Evolutionary conservation across 208 protist genomes (phyloP).

Genomic region (Wallacemonas sp.): DNA sequence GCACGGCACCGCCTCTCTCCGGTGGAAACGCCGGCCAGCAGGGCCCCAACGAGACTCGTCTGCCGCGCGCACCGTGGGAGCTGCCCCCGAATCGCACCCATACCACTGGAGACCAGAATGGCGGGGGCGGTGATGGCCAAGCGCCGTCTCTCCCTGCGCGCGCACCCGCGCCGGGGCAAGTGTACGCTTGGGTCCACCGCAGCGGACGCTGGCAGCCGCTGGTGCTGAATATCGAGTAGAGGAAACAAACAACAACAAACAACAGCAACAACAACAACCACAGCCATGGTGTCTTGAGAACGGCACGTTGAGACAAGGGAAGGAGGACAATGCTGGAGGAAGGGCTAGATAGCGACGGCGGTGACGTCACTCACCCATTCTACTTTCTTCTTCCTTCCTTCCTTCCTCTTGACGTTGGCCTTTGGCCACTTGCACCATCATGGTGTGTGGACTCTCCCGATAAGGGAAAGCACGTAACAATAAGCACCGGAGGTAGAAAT

Average conservation of each 20-base stretch:
- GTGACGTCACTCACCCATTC: no score
- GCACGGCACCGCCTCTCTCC: background rate
- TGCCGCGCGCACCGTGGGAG: background rate
- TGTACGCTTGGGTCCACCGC: background rate
- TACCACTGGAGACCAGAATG: background rate
- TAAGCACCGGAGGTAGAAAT: background rate
- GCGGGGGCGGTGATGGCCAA: background rate
- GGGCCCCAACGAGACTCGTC: background rate
- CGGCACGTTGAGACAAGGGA: no score
- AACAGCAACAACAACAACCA: background rate
- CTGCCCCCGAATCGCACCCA: background rate
- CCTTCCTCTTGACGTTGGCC: no score
- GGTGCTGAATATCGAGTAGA: background rate
- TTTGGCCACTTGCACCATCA: no score
- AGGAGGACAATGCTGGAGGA: no score
- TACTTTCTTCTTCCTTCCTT: no score
- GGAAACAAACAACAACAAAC: background rate
- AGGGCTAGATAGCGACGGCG: no score
- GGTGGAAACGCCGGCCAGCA: background rate
- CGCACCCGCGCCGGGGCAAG: background rate
- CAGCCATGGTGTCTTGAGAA: no score
- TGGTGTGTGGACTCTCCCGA: no score
- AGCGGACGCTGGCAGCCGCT: constrained; percentile 4
- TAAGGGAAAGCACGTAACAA: no score
- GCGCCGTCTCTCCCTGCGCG: background rate